Evolutionary conservation across 2,329 filamentous ascomycete genomes (phyloP).

Genomic region (Penicillium sp.): DNA sequence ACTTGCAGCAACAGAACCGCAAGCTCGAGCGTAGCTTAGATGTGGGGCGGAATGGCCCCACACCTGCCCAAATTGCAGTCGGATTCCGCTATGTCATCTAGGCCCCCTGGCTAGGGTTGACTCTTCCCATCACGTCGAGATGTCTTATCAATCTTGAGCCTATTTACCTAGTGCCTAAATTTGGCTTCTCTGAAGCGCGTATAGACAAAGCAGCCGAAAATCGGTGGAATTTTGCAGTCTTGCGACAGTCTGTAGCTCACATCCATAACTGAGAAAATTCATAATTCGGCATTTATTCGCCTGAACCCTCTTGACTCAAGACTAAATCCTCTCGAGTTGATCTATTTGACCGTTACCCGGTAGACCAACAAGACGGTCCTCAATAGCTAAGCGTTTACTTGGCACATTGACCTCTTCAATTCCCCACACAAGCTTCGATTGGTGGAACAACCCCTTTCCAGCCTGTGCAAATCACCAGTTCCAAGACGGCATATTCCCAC

Average conservation of each 20-base stretch:
- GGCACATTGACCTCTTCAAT: neutral
- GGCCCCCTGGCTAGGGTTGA: neutral
- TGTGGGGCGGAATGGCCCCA: neutral
- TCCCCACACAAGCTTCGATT: slow-evolving; percentile 14
- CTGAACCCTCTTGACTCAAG: no score
- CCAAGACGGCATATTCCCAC: slow-evolving; percentile 17
- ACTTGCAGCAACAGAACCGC: neutral
- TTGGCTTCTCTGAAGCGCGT: no score
- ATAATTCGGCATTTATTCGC: no score
- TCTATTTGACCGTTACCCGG: no score
- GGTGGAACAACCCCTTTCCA: slow-evolving; percentile 22
- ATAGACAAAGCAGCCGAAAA: no score
- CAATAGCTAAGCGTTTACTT: neutral
- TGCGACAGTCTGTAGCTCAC: no score
- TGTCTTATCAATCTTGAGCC: no score
- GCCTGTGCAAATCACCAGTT: slow-evolving; percentile 13
- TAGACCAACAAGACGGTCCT: neutral
- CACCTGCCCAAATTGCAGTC: neutral
- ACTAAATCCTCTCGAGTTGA: no score
- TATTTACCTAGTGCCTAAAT: no score
- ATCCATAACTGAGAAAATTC: no score
- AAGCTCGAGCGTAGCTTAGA: neutral
- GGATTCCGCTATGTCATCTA: neutral
- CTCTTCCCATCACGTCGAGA: no score
- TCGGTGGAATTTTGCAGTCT: no score